Conservation (phyloP, 2,329 filamentous ascomycete genomes). For the Paecilomyces niveus region DNA sequence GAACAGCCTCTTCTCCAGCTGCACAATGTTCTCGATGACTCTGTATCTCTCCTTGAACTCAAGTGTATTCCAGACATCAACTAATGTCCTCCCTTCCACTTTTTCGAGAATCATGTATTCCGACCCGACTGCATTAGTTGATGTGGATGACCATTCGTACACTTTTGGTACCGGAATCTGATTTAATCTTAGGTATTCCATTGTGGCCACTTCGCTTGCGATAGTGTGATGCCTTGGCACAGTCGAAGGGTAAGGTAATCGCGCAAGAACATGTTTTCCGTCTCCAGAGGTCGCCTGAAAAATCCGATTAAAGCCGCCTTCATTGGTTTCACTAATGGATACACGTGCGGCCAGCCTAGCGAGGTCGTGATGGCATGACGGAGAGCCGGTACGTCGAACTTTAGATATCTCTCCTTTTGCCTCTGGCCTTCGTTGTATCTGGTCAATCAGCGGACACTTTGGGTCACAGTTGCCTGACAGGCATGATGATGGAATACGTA, state of each 20-base stretch:
- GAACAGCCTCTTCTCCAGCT: not conserved
- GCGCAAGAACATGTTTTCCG: not conserved
- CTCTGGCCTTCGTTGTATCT: not conserved
- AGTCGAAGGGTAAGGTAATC: not conserved
- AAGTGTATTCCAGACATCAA: not conserved
- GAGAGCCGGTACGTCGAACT: not conserved
- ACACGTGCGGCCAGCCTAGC: not conserved
- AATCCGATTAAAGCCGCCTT: not conserved
- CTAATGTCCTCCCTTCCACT: not conserved
- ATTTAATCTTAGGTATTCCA: not conserved
- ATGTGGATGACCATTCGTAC: not conserved
- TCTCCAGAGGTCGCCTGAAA: not conserved
- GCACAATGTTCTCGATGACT: not conserved
- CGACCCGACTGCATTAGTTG: not conserved
- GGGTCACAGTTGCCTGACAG: not conserved
- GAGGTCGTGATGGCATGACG: not conserved
- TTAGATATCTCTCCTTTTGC: not conserved
- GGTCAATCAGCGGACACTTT: not conserved
- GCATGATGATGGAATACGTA: not conserved
- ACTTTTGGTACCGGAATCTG: not conserved
- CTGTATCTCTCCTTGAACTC: not conserved
- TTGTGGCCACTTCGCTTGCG: not conserved
- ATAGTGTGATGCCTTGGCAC: not conserved
- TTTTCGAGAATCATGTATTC: not conserved
- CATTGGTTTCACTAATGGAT: not conserved